Conservation (phyloP, 768 basidiomycete genomes). For the Boletus reticulatus region DNA sequence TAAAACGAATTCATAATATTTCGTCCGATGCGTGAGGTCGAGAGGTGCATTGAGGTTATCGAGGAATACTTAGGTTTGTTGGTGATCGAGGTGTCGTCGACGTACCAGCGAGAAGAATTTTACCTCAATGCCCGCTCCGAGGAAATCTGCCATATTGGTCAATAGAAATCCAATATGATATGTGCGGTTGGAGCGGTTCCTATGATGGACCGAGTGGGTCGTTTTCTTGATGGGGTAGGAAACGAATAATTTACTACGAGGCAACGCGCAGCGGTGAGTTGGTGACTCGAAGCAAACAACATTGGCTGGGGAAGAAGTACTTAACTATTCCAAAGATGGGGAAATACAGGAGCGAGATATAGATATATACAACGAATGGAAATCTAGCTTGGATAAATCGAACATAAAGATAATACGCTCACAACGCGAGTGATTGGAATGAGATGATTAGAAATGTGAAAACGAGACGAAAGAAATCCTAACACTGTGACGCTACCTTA, state of each 20-base stretch:
- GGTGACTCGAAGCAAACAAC: not conserved
- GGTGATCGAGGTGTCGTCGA: not conserved
- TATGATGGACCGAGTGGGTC: slow-evolving; percentile 29
- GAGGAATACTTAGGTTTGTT: slow-evolving; percentile 84
- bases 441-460: too few relatives aligned
- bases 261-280: too few relatives aligned
- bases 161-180: slow-evolving; percentile 91
- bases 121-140: slow-evolving; percentile 92
- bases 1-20: slow-evolving; percentile 86
- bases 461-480: too few relatives aligned
- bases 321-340: too few relatives aligned
- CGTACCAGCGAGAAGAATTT: slow-evolving; percentile 75
- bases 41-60: slow-evolving; percentile 96
- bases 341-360: too few relatives aligned
- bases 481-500: too few relatives aligned
- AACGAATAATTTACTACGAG: not conserved
- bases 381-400: too few relatives aligned
- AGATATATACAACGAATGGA: too few relatives aligned
- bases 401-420: too few relatives aligned
- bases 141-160: slow-evolving; percentile 94
- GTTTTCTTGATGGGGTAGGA: not conserved
- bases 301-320: too few relatives aligned
- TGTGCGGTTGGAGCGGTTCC: slow-evolving; percentile 93
- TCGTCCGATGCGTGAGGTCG: slow-evolving; percentile 80
- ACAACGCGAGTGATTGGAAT: too few relatives aligned